phyloP scores from a whole-genome alignment of 73 alveolate genomes.

The Paramecium sonneborni region DNA sequence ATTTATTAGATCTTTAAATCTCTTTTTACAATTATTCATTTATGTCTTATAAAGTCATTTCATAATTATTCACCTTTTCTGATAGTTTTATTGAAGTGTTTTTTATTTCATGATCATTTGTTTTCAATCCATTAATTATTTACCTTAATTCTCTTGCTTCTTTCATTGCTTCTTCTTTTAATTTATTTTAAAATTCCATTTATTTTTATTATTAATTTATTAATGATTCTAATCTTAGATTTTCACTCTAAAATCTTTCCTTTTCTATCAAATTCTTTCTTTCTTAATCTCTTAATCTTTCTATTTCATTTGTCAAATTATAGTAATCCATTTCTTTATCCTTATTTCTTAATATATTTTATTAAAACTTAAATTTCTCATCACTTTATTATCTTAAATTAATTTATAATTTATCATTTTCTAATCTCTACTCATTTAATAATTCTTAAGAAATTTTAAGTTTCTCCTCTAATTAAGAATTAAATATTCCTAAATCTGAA shows the following conservation, averaged over 20 bases:
- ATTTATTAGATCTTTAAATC: conserved; percentile 26
- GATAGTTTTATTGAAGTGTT: conserved; percentile 50
- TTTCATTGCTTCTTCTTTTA: conserved; percentile 55
- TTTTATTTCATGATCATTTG: conserved; percentile 49
- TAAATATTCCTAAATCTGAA: background rate
- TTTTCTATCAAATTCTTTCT: conserved; percentile 55
- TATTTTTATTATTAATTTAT: background rate
- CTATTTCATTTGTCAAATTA: conserved; percentile 44
- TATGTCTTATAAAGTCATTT: conserved; percentile 18
- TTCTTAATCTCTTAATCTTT: conserved; percentile 61
- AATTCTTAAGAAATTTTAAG: background rate
- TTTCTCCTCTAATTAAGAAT: conserved; percentile 15
- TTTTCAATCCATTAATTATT: conserved; percentile 17
- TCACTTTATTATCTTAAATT: background rate
- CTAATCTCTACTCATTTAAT: conserved; percentile 8
- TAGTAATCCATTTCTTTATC: conserved; percentile 63
- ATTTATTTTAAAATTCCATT: conserved; percentile 55
- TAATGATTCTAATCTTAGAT: conserved; percentile 35
- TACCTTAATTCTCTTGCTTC: conserved; percentile 63
- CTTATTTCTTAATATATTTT: conserved; percentile 40
- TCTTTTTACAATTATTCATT: conserved; percentile 56
- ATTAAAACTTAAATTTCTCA: background rate
- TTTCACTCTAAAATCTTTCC: conserved; percentile 48
- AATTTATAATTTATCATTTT: background rate
- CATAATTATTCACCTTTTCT: conserved; percentile 53